Conservation (phyloP, 352 stramenopile genomes). For the Pilasporangium apinafurcum region DNA sequence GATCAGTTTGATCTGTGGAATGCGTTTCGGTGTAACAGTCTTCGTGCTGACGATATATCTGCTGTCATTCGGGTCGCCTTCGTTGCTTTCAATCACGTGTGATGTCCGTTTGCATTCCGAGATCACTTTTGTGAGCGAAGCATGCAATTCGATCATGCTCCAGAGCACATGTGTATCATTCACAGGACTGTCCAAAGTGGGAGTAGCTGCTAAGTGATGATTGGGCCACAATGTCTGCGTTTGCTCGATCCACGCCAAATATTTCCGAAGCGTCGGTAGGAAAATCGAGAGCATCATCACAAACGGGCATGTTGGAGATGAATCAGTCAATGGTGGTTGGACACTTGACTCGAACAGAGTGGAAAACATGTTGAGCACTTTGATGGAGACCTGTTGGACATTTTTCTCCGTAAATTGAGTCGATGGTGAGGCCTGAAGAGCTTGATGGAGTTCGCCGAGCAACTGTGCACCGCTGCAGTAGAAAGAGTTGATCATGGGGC, state of each 20-base stretch:
- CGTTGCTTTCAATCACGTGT: conserved; percentile 36
- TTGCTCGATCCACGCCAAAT: conserved; percentile 34
- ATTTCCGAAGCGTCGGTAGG: conserved; percentile 46
- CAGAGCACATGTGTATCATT: conserved; percentile 16
- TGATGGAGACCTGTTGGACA: conserved; percentile 16
- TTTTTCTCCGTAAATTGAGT: conserved; percentile 22
- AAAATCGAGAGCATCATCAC: conserved; percentile 63
- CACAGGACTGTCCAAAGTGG: too few species aligned
- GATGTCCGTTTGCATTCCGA: conserved; percentile 20
- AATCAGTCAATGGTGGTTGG: conserved; percentile 4
- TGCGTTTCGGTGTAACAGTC: neutral
- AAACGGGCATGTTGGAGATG: conserved; percentile 25
- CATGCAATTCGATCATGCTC: conserved; percentile 42
- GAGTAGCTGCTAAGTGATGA: neutral
- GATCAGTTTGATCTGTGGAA: conserved; percentile 52
- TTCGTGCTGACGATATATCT: neutral
- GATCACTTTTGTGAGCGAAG: conserved; percentile 26
- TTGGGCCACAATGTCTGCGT: conserved; percentile 30
- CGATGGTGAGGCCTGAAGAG: conserved; percentile 2
- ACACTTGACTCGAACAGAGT: conserved; percentile 11
- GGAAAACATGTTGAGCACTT: conserved; percentile 15
- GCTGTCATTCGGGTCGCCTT: conserved; percentile 5
- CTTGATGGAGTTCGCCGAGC: conserved; percentile 40
- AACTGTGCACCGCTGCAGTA: conserved; percentile 30
- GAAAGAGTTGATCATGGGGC: conserved; percentile 17